Evolutionary conservation across 2,329 filamentous ascomycete genomes (phyloP).

Genomic region (Fusarium nurragi): DNA sequence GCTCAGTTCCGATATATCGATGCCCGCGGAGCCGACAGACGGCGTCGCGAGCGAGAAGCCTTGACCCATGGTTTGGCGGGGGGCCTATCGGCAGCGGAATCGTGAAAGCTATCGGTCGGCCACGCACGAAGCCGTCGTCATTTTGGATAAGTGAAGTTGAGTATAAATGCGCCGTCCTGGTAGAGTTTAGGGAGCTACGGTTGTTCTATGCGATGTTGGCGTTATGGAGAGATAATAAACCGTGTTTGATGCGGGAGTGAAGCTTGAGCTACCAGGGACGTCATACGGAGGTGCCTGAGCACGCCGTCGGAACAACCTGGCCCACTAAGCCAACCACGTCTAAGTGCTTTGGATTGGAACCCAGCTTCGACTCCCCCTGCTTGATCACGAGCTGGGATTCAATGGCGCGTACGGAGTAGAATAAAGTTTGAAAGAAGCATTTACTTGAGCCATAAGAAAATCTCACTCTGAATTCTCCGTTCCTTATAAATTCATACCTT

Average conservation of each 20-base stretch:
- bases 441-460: too few relatives aligned
- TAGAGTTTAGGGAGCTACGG: background rate
- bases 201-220: background rate
- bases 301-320: constrained; percentile 22
- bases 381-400: background rate
- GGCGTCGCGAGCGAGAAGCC: constrained; percentile 94
- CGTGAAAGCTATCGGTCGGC: constrained; percentile 41
- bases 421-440: too few relatives aligned
- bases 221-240: background rate
- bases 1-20: constrained; percentile 90
- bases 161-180: background rate
- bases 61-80: constrained; percentile 78
- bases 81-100: constrained; percentile 19
- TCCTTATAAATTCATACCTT: too few relatives aligned
- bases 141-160: constrained; percentile 30
- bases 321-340: constrained; percentile 2
- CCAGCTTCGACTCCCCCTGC: background rate
- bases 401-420: too few relatives aligned
- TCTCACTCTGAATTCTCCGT: too few relatives aligned
- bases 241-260: constrained; percentile 9
- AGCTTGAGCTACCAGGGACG: constrained; percentile 23
- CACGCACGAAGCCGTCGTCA: constrained; percentile 37
- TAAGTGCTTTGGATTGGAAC: background rate
- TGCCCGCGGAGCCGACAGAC: constrained; percentile 89
- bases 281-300: constrained; percentile 24